Conservation (phyloP, 31 red algal genomes). For the Endocladia muricata region DNA sequence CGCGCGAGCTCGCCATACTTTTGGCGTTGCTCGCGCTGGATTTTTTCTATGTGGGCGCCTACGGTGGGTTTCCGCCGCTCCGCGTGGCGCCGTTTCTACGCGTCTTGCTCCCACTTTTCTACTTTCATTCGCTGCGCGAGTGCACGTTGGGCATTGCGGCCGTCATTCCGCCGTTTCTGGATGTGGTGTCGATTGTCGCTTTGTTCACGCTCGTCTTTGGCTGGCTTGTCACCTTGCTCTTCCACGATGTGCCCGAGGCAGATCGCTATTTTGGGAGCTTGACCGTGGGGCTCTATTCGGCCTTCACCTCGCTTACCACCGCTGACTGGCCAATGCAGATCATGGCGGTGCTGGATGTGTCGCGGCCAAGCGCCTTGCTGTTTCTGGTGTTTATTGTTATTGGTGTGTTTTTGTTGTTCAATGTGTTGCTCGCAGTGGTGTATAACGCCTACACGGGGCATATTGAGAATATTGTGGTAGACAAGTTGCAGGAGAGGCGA, state of each 20-base stretch:
- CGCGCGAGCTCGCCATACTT: constrained; percentile 9
- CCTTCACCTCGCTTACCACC: constrained; percentile 66
- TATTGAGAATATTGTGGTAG: constrained; percentile 61
- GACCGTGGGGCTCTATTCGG: constrained; percentile 50
- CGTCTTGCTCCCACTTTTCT: constrained; percentile 59
- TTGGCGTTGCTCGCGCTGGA: constrained; percentile 30
- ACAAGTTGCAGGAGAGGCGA: constrained; percentile 20
- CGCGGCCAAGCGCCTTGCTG: constrained; percentile 28
- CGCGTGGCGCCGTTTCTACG: constrained; percentile 67
- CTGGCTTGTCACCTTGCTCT: constrained; percentile 72
- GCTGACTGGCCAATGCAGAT: constrained; percentile 86
- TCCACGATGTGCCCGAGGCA: constrained; percentile 69
- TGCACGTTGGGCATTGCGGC: constrained; percentile 49
- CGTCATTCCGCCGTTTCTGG: constrained; percentile 66
- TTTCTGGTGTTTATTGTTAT: constrained; percentile 64
- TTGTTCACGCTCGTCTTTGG: constrained; percentile 65
- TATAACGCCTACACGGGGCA: constrained; percentile 84
- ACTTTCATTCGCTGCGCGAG: constrained; percentile 63
- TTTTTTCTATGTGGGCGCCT: constrained; percentile 15
- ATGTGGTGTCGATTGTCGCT: constrained; percentile 61
- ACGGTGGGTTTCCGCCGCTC: constrained; percentile 41
- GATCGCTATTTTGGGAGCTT: constrained; percentile 73
- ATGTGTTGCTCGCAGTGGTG: constrained; percentile 73
- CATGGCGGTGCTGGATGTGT: constrained; percentile 64
- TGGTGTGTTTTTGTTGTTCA: constrained; percentile 75